A percentile compares a stretch with the other conserved stretches of the same genome.
phyloP scores from a whole-genome alignment of 2,329 filamentous ascomycete species.

The Neofusicoccum umdonicola region DNA sequence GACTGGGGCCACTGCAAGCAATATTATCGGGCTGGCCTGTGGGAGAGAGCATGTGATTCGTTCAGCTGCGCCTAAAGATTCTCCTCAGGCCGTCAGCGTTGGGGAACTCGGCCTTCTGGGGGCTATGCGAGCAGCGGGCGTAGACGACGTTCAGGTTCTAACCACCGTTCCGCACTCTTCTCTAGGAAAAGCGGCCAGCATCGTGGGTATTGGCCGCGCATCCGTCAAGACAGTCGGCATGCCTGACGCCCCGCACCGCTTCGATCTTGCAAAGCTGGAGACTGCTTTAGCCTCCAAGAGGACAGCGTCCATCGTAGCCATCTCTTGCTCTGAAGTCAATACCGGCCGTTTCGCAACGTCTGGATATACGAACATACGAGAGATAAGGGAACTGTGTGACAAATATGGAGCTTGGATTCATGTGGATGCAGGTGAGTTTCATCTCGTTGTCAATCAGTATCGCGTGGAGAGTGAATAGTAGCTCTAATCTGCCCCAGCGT shows the following conservation, averaged over 20 bases:
- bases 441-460: background rate
- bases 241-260: constrained; percentile 60
- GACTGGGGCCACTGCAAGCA: constrained; percentile 67
- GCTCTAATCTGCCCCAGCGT: constrained; percentile 52
- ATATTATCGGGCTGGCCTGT: constrained; percentile 64
- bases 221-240: constrained; percentile 62
- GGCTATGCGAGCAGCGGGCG: constrained; percentile 62
- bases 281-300: constrained; percentile 53
- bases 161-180: constrained; percentile 84
- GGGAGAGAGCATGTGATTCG: constrained; percentile 66
- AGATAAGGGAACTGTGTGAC: constrained; percentile 68
- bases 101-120: constrained; percentile 68
- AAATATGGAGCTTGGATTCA: constrained; percentile 80
- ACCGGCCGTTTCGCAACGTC: constrained; percentile 74
- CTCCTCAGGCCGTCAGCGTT: constrained; percentile 42
- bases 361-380: constrained; percentile 56
- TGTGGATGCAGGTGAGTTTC: constrained; percentile 68
- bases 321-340: constrained; percentile 90
- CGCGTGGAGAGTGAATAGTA: background rate
- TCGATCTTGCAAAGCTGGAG: constrained; percentile 68
- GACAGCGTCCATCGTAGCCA: constrained; percentile 69
- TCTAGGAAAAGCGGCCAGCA: constrained; percentile 75
- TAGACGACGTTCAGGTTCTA: constrained; percentile 71
- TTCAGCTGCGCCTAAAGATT: constrained; percentile 41
- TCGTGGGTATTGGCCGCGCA: constrained; percentile 73